phyloP scores from a whole-genome alignment of 1,284 basidiomycete genomes.

The Microbotryum lychnidis-dioicae region DNA sequence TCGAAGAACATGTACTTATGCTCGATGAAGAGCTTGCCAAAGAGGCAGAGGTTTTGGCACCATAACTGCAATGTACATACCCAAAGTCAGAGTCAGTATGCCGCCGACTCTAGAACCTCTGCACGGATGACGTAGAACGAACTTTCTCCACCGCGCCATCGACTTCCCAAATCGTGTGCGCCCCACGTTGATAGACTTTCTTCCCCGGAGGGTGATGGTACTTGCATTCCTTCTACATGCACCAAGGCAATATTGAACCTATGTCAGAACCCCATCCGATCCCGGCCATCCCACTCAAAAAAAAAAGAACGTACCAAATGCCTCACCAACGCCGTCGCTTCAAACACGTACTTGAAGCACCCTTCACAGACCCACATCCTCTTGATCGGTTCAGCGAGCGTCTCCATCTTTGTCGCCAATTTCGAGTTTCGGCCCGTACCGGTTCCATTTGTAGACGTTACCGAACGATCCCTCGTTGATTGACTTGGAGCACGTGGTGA shows the following conservation, averaged over 20 bases:
- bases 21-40: conserved; percentile 98
- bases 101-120: no score
- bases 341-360: conserved; percentile 94
- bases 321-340: conserved; percentile 59
- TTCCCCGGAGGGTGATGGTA: conserved; percentile 72
- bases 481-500: background rate
- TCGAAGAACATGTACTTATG: conserved; percentile 97
- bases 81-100: no score
- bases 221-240: conserved; percentile 58
- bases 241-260: no score
- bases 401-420: background rate
- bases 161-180: conserved; percentile 89
- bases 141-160: conserved; percentile 81
- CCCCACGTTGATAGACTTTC: conserved; percentile 83
- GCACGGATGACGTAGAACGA: conserved; percentile 22
- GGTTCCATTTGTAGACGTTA: background rate
- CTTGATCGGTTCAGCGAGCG: conserved; percentile 2
- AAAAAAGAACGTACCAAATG: conserved; percentile 55
- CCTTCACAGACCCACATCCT: conserved; percentile 73
- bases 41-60: conserved; percentile 88
- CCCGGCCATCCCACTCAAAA: no score
- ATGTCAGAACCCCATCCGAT: background rate
- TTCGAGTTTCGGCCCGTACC: background rate
- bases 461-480: conserved; percentile 2
- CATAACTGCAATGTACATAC: conserved; percentile 56